Evolutionary conservation across 2,329 filamentous ascomycete genomes (phyloP), one percentile per base, ranked within the genome.

Genomic region (Neurospora crassa): DNA sequence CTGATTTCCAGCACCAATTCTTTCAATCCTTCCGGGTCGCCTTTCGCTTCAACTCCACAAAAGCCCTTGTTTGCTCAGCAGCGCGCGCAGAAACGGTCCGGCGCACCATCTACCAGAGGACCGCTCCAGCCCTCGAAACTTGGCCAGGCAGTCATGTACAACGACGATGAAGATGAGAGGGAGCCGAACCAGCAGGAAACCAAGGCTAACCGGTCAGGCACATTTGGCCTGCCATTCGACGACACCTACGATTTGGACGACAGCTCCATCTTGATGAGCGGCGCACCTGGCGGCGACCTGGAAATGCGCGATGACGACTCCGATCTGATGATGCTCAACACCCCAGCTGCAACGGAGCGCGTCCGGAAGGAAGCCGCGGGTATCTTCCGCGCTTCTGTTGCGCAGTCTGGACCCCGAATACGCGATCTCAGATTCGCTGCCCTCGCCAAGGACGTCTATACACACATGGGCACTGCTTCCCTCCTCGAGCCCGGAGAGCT

Each of bases 391-490:
- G 84, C 85, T 67, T 88, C 87, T 3, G 79, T 84, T 18, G 81
- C 83, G 71, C 84, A 82, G 63, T 81, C 84, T 71, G 73, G 80
- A 74, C 68, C 79, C 73, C 71, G 76, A 74, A 74, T 83, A 73
- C 86, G 85, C 68, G 86, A 89, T 10, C 89, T 90, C 69, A 87
- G 89, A 67, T 91, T 93, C 77, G 86, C 89, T 4, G 83, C 87
- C 7, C 88, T 97, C 72, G 92, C 92, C 40, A 92, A 91, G 78
- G 90, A 91, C 73, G 80, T 94, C 11, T 89, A 90, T 84, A 78
- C 83, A 79, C 78, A 88, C 78, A 79, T 85, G 80, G 86, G 86
- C 43, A 83, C 87, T 42, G 88, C 91, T 1, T 77, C 81, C 20
- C 83, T 96, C 67, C 84, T 84, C 5, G 95, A 97, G 80, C 83